phyloP scores from a whole-genome alignment of 2,329 filamentous ascomycete species.

The Mycocentrospora acerina region DNA sequence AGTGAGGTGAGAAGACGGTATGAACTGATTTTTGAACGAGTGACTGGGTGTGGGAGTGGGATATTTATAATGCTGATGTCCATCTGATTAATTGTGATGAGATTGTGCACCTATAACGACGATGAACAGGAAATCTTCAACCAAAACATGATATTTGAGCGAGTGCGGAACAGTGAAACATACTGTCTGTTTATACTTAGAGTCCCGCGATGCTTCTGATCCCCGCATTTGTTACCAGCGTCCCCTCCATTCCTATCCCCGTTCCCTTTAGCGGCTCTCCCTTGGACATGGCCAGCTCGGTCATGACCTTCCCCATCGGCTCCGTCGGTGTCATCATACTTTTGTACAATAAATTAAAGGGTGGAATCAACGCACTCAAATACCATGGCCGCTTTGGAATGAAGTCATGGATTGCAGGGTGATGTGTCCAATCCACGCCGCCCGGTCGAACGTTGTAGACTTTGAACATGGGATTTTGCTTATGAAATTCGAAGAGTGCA shows the following conservation, averaged over 20 bases:
- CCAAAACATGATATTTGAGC: too few relatives aligned
- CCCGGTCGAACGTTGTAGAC: conserved; percentile 61
- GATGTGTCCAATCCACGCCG: conserved; percentile 55
- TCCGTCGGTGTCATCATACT: conserved; percentile 48
- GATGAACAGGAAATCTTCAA: too few relatives aligned
- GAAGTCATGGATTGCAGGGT: conserved; percentile 45
- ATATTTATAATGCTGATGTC: too few relatives aligned
- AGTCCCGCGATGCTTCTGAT: conserved; percentile 43
- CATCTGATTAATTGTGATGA: too few relatives aligned
- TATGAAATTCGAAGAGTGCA: conserved; percentile 56
- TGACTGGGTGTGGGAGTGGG: too few relatives aligned
- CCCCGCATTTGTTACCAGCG: conserved; percentile 43
- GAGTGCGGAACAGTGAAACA: too few relatives aligned
- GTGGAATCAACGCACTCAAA: conserved; percentile 18
- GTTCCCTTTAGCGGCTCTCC: conserved; percentile 43
- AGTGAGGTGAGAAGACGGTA: too few relatives aligned
- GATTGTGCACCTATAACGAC: too few relatives aligned
- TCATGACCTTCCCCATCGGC: conserved; percentile 51
- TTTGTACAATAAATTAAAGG: conserved; percentile 31
- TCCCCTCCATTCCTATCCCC: conserved; percentile 44
- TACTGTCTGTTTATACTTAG: conserved; percentile 6
- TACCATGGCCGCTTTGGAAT: conserved; percentile 29
- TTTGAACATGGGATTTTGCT: conserved; percentile 50
- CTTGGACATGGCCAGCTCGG: conserved; percentile 53
- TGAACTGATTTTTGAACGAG: too few relatives aligned